These are phyloP conservation scores for Scolecobasidium constrictum DNA, from an alignment of 2,329 filamentous ascomycete species.

Conservation along the genomic window DNA sequence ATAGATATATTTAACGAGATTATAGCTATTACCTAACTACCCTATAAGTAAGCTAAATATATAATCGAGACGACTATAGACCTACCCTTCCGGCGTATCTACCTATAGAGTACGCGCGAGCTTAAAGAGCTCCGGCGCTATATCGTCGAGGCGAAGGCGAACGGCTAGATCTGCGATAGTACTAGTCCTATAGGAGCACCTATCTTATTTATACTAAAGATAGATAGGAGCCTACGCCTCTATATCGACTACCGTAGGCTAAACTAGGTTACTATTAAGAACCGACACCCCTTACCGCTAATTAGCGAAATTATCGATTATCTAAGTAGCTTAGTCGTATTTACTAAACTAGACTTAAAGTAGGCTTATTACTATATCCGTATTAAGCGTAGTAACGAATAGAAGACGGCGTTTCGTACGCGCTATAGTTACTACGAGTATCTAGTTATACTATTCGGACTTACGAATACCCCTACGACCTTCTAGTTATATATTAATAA, in stretches of 20 bases:
- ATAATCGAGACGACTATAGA: not conserved
- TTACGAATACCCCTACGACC: slow-evolving; percentile 12
- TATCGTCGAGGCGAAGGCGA: slow-evolving; percentile 13
- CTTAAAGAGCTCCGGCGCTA: slow-evolving; percentile 11
- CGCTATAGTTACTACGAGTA: no score
- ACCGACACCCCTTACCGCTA: slow-evolving; percentile 21
- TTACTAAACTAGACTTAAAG: slow-evolving; percentile 24
- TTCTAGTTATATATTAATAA: no score
- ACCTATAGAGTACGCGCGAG: not conserved
- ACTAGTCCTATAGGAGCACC: slow-evolving; percentile 13
- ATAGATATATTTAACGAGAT: not conserved
- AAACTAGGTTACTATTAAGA: slow-evolving; percentile 25
- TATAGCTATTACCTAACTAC: not conserved
- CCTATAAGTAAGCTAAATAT: not conserved
- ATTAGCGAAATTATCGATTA: slow-evolving; percentile 21
- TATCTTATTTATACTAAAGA: slow-evolving; percentile 24
- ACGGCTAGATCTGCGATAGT: slow-evolving; percentile 14
- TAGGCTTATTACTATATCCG: slow-evolving; percentile 22
- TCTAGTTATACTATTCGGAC: no score
- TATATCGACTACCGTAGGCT: slow-evolving; percentile 26
- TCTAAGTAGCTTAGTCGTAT: slow-evolving; percentile 16
- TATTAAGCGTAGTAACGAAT: slow-evolving; percentile 21
- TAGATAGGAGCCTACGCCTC: slow-evolving; percentile 17
- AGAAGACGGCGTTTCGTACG: no score
- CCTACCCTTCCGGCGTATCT: not conserved